These are phyloP conservation scores for Dendrostoma leiphaemia DNA, from an alignment of 2,329 filamentous ascomycete species.

Conservation along the genomic window DNA sequence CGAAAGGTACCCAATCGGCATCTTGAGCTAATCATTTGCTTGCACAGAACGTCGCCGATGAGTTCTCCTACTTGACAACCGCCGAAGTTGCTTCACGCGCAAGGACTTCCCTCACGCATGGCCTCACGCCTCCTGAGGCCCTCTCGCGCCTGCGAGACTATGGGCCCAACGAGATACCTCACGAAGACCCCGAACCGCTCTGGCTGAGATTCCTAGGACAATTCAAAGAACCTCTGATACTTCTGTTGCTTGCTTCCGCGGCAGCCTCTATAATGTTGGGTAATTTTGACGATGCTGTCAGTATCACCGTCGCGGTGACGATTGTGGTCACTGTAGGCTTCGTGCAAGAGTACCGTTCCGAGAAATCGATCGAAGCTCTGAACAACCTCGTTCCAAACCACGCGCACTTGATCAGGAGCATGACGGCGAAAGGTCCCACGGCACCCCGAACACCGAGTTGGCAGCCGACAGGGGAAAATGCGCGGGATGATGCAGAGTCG, in stretches of 20 bases:
- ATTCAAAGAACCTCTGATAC: slow-evolving; percentile 92
- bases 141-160: slow-evolving; percentile 74
- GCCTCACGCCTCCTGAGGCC: slow-evolving; percentile 79
- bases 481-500: slow-evolving; percentile 40
- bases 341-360: slow-evolving; percentile 94
- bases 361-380: slow-evolving; percentile 94
- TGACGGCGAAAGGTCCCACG: slow-evolving; percentile 35
- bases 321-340: slow-evolving; percentile 97
- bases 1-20: neutral
- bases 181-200: slow-evolving; percentile 88
- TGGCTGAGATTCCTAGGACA: slow-evolving; percentile 96
- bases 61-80: slow-evolving; percentile 67
- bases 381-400: slow-evolving; percentile 93
- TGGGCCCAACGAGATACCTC: slow-evolving; percentile 91
- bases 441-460: slow-evolving; percentile 41
- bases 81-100: slow-evolving; percentile 76
- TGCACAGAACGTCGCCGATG: slow-evolving; percentile 52
- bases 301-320: slow-evolving; percentile 92
- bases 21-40: slow-evolving; percentile 4
- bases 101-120: slow-evolving; percentile 78
- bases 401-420: slow-evolving; percentile 81
- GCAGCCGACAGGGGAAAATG: slow-evolving; percentile 37
- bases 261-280: slow-evolving; percentile 85
- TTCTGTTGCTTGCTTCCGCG: slow-evolving; percentile 87
- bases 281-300: slow-evolving; percentile 92